A percentile compares a stretch with the other conserved stretches of the same genome.
Conservation (phyloP, 2,329 filamentous ascomycete genomes). For the Pezicula rhizophila region DNA sequence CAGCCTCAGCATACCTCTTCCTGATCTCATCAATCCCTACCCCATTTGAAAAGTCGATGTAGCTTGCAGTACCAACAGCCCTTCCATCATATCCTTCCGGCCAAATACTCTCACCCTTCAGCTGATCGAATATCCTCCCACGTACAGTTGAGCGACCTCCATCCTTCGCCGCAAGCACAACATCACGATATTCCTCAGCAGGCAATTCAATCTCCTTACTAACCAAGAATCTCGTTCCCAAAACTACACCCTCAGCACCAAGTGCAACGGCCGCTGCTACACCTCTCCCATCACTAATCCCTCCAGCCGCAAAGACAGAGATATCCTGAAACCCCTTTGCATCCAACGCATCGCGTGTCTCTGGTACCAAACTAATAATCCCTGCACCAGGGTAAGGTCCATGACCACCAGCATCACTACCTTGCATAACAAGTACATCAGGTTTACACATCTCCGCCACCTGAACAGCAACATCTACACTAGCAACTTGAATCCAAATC, state of each 20-base stretch:
- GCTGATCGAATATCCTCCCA: slow-evolving; percentile 41
- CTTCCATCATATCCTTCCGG: slow-evolving; percentile 48
- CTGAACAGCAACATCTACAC: slow-evolving; percentile 14
- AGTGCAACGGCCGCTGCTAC: slow-evolving; percentile 24
- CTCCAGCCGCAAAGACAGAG: slow-evolving; percentile 24
- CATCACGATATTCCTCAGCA: slow-evolving; percentile 36
- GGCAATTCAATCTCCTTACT: slow-evolving; percentile 36
- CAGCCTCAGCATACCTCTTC: slow-evolving; percentile 32
- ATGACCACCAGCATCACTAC: slow-evolving; percentile 27
- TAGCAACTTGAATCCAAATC: slow-evolving; percentile 24
- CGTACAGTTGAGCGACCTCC: slow-evolving; percentile 41
- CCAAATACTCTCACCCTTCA: slow-evolving; percentile 50
- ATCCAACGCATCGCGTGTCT: slow-evolving; percentile 18
- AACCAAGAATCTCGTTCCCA: slow-evolving; percentile 44
- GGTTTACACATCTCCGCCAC: slow-evolving; percentile 9
- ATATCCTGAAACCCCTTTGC: slow-evolving; percentile 7
- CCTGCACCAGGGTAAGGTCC: slow-evolving; percentile 17
- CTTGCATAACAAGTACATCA: slow-evolving; percentile 26
- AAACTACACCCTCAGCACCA: slow-evolving; percentile 32
- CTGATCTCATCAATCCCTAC: slow-evolving; percentile 30
- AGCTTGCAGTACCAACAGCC: slow-evolving; percentile 48
- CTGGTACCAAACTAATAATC: slow-evolving; percentile 23
- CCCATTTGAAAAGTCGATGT: slow-evolving; percentile 31
- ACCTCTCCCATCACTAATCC: slow-evolving; percentile 27
- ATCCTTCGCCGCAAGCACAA: slow-evolving; percentile 37